Evolutionary conservation across 495 filamentous ascomycete genomes (phyloP).

Genomic region (Aspergillus indologenus): DNA sequence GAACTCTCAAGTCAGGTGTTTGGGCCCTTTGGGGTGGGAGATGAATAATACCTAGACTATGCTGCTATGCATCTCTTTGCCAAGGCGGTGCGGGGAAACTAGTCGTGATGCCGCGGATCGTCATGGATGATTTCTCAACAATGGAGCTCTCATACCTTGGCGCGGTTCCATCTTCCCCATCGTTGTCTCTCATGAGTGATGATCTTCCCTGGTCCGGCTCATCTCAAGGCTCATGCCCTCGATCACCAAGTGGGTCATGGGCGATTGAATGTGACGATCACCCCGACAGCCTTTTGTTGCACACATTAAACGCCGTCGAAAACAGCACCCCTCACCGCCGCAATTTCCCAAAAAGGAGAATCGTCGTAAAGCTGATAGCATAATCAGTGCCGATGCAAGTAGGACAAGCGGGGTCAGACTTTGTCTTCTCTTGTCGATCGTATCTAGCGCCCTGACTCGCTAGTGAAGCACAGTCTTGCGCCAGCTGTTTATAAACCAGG

Average conservation of each 20-base stretch:
- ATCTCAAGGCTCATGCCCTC: too few relatives aligned
- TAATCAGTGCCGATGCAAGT: neutral
- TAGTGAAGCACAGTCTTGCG: neutral
- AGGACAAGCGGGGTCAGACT: neutral
- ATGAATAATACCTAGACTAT: too few relatives aligned
- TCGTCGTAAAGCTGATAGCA: neutral
- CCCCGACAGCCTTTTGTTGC: neutral
- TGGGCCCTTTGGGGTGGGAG: too few relatives aligned
- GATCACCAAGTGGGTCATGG: too few relatives aligned
- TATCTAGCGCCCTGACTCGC: neutral
- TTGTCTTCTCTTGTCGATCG: neutral
- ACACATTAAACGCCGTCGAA: neutral
- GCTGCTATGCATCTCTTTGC: too few relatives aligned
- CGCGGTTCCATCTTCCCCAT: neutral
- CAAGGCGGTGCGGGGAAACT: neutral
- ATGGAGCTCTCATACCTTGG: neutral
- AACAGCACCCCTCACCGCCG: neutral
- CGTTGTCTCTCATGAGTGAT: neutral
- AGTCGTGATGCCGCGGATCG: neutral
- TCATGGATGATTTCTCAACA: neutral
- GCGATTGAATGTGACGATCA: neutral
- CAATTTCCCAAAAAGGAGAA: neutral
- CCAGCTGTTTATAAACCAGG: neutral
- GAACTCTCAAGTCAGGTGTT: too few relatives aligned
- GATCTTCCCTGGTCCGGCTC: neutral